Percentiles rank a stretch among this genome's conserved stretches.
Evolutionary conservation across 148 eudicot species (phyloP).

Genomic region (Diospyros lotus): DNA sequence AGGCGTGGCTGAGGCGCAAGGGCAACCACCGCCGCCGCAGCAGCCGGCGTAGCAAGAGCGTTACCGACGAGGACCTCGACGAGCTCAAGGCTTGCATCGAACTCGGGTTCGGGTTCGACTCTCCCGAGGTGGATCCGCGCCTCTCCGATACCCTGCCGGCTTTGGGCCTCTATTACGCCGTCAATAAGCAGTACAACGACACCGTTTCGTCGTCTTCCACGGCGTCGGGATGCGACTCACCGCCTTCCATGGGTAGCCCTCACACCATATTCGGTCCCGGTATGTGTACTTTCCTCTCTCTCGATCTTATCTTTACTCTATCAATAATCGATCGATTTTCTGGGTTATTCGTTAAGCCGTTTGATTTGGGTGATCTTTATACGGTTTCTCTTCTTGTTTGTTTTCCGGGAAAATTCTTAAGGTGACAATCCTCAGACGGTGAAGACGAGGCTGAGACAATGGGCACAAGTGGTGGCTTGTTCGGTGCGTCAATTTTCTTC

Average conservation of each 20-base stretch:
- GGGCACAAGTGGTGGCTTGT: slow-evolving; percentile 96
- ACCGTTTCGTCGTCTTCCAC: slow-evolving; percentile 30
- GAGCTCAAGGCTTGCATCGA: slow-evolving; percentile 79
- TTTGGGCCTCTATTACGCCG: slow-evolving; percentile 56
- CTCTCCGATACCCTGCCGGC: slow-evolving; percentile 76
- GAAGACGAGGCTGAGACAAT: slow-evolving; percentile 75
- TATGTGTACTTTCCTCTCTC: slow-evolving; percentile 11
- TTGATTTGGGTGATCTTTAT: neutral
- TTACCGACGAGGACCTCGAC: slow-evolving; percentile 81
- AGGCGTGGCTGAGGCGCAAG: slow-evolving; percentile 60
- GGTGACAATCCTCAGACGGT: slow-evolving; percentile 76
- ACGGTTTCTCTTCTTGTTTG: neutral
- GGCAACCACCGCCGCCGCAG: slow-evolving; percentile 15
- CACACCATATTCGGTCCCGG: slow-evolving; percentile 62
- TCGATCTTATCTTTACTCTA: neutral
- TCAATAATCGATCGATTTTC: too few species aligned
- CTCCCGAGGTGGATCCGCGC: slow-evolving; percentile 46
- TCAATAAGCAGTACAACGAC: slow-evolving; percentile 51
- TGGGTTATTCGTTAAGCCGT: neutral
- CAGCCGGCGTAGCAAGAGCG: slow-evolving; percentile 47
- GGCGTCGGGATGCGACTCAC: slow-evolving; percentile 33
- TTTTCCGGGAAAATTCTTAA: slow-evolving; percentile 18
- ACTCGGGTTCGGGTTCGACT: slow-evolving; percentile 71
- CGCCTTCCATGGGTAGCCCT: slow-evolving; percentile 53
- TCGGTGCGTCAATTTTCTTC: slow-evolving; percentile 55